These are phyloP conservation scores for Paramyrothecium sp. DNA, from an alignment of 2,329 filamentous ascomycete genomes.

Conservation along the genomic window DNA sequence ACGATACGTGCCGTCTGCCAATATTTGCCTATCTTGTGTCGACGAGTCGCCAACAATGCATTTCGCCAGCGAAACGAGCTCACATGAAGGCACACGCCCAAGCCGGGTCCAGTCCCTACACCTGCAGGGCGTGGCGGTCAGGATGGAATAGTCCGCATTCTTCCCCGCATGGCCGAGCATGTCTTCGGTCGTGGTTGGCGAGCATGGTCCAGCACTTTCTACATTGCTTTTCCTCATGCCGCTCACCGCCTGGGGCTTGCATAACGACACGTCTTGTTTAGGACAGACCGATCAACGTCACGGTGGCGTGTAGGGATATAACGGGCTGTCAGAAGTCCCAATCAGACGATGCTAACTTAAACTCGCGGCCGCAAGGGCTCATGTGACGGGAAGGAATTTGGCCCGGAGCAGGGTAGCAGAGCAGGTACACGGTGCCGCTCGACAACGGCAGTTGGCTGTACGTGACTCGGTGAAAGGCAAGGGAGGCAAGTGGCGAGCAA, in stretches of 20 bases:
- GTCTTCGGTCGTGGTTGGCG: not conserved
- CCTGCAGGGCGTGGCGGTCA: not conserved
- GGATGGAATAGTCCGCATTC: not conserved
- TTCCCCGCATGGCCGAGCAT: not conserved
- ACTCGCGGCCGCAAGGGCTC: slow-evolving; percentile 19
- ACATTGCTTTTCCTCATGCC: not conserved
- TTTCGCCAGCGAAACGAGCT: not conserved
- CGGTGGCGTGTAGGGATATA: not conserved
- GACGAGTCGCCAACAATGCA: not conserved
- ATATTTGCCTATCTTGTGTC: slow-evolving; percentile 4
- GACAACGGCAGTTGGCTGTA: not conserved
- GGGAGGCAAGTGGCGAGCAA: no score
- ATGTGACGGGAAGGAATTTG: slow-evolving; percentile 18
- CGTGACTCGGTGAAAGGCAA: not conserved
- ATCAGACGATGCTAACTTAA: slow-evolving; percentile 5
- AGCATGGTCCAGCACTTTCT: not conserved
- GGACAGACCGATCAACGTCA: slow-evolving; percentile 4
- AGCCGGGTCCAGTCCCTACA: not conserved
- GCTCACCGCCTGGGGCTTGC: not conserved
- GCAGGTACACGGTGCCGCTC: not conserved
- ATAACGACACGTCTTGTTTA: slow-evolving; percentile 5
- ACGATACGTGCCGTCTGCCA: slow-evolving; percentile 1
- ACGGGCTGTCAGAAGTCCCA: not conserved
- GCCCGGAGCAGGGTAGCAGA: slow-evolving; percentile 4
- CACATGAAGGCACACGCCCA: not conserved